These are phyloP conservation scores for Rhodotorula sphaerocarpa DNA, from an alignment of 768 basidiomycete genomes.

Conservation along the genomic window DNA sequence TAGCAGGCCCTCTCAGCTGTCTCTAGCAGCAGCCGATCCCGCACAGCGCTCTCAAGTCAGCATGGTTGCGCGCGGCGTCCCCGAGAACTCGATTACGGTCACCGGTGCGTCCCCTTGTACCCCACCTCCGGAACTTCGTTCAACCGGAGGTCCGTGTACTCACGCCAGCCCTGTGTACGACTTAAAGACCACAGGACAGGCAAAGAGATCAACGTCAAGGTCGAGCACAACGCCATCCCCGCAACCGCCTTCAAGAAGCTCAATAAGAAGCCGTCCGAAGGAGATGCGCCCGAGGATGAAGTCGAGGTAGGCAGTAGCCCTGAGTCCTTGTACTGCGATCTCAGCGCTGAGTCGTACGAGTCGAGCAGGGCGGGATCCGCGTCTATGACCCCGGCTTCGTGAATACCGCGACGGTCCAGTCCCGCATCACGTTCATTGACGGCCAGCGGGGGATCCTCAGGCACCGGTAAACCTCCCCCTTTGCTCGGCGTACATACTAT, in stretches of 20 bases:
- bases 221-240: slow-evolving; percentile 66
- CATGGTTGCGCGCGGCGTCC: too few species aligned
- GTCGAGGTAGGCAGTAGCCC: slow-evolving; percentile 14
- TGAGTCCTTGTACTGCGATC: background rate
- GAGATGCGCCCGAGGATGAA: slow-evolving; percentile 32
- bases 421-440: slow-evolving; percentile 77
- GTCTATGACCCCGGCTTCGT: slow-evolving; percentile 52
- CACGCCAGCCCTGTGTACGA: slow-evolving; percentile 38
- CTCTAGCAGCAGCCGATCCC: too few species aligned
- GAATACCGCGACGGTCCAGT: slow-evolving; percentile 43
- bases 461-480: too few species aligned
- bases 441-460: slow-evolving; percentile 54
- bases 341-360: too few species aligned
- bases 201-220: slow-evolving; percentile 63
- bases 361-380: slow-evolving; percentile 22
- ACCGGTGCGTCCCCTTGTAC: slow-evolving; percentile 8
- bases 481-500: background rate
- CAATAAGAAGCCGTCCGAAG: slow-evolving; percentile 43
- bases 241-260: slow-evolving; percentile 77
- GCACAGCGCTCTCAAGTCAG: too few species aligned
- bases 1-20: too few species aligned
- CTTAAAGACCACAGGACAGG: slow-evolving; percentile 85
- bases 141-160: background rate
- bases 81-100: slow-evolving; percentile 20
- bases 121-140: background rate